These are phyloP conservation scores for Patellaria atrata DNA, from an alignment of 495 filamentous ascomycete species.

Conservation along the genomic window DNA sequence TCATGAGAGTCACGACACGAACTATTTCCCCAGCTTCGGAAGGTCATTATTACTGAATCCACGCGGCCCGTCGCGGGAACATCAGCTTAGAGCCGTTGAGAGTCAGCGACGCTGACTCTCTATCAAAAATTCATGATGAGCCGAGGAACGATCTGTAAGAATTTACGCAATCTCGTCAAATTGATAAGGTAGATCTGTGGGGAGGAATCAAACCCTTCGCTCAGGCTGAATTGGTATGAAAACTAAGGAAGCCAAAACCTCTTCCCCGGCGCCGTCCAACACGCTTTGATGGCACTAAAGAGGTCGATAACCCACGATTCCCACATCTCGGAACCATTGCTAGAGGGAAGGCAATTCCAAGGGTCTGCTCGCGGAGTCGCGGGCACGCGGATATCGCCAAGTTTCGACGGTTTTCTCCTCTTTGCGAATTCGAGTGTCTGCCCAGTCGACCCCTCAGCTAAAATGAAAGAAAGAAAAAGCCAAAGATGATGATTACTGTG, in stretches of 20 bases:
- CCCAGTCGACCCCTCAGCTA: background rate
- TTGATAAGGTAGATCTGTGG: slow-evolving; percentile 16
- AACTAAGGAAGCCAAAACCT: slow-evolving; percentile 12
- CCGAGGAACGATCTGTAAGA: slow-evolving; percentile 2
- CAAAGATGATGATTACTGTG: slow-evolving; percentile 1
- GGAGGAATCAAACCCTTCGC: slow-evolving; percentile 15
- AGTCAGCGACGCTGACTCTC: too few species aligned
- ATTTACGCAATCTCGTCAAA: slow-evolving; percentile 10
- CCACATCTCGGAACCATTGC: too few species aligned
- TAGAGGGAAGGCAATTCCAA: too few species aligned
- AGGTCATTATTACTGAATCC: too few species aligned
- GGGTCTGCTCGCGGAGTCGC: too few species aligned
- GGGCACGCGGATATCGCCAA: too few species aligned
- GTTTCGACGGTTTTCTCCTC: background rate
- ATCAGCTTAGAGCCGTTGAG: too few species aligned
- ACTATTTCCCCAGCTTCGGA: too few species aligned
- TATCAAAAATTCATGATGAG: slow-evolving; percentile 1
- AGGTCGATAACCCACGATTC: too few species aligned
- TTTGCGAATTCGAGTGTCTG: background rate
- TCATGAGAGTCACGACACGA: too few species aligned
- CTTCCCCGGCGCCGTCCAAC: slow-evolving; percentile 20
- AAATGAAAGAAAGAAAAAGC: slow-evolving; percentile 1
- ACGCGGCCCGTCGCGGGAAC: too few species aligned
- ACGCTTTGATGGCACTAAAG: too few species aligned
- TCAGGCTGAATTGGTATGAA: slow-evolving; percentile 5